Evolutionary conservation across 306 rosid genomes (phyloP), one percentile per base, ranked within the genome.

Genomic region (Arachis hypogaea): DNA sequence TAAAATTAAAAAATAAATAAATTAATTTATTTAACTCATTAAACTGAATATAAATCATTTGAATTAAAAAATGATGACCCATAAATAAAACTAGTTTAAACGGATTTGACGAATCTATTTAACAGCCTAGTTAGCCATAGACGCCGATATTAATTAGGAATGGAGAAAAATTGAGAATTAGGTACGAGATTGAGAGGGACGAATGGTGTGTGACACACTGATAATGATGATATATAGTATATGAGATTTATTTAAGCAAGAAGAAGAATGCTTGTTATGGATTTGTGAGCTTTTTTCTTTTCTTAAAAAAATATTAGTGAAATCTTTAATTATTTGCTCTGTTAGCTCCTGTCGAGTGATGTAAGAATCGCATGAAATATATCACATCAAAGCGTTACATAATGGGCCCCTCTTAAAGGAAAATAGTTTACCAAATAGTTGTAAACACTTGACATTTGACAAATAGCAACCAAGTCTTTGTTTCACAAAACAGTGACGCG

Each of bases 341-440:
- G 14, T 33, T 45, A 44, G 51, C 10, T 14, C 38, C 4, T 33
- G 38, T 33, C 38, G 38, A 2, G 38, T 59, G 42, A 49, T 12
- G 2, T 5, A 11, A 51, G 41, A 47, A 57, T 59, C 7, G 50
- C 52, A 73, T 59, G 62, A 67, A 65, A 66, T 50, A 44, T 52
- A 30, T 79, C 63, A 58, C 30, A 63, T 72, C 72, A 66, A 72
- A 72, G 64, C 63, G 74, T 73, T 73, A 73, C 9, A 4, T 0
- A 30, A 45, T 63, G 75, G 77, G 74, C 61, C 78, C 74, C 16
- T 66, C n/a, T 7, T 0, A 0, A 43, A 3, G 9, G 64, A 75
- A 70, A 63, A 71, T 18, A 41, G 74, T 42, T 75, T 63, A 58
- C 77, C 80, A 51, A 77, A 58, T 64, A 70, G 10, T 57, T 75